Evolutionary conservation across 176 grass and related monocot species (phyloP).

Genomic region (Oryza australiensis): DNA sequence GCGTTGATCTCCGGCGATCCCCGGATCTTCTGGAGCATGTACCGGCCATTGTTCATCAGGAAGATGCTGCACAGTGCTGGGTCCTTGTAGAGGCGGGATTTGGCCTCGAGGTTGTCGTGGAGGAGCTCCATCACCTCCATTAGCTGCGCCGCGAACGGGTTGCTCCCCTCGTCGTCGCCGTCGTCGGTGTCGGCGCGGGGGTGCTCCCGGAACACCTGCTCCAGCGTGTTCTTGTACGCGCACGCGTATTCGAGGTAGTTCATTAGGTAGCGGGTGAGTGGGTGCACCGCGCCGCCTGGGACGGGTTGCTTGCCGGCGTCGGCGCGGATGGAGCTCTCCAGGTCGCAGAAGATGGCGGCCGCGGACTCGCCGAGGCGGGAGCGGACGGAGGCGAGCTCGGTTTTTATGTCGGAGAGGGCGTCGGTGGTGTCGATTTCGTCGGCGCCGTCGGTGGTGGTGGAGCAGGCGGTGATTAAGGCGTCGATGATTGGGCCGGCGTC

Average conservation of each 20-base stretch:
- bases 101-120: constrained; percentile 60
- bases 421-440: not conserved
- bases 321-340: constrained; percentile 84
- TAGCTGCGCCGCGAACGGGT: constrained; percentile 66
- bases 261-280: constrained; percentile 81
- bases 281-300: constrained; percentile 77
- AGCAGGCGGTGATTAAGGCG: constrained; percentile 17
- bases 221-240: constrained; percentile 81
- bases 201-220: constrained; percentile 80
- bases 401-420: constrained; percentile 41
- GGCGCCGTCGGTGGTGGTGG: not conserved
- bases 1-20: constrained; percentile 69
- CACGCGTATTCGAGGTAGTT: constrained; percentile 89
- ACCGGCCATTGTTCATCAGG: constrained; percentile 93
- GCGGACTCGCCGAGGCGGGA: constrained; percentile 69
- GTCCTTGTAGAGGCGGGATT: constrained; percentile 79
- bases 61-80: constrained; percentile 59
- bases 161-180: constrained; percentile 16
- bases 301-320: constrained; percentile 60
- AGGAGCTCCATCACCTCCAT: constrained; percentile 86
- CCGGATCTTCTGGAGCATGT: constrained; percentile 86
- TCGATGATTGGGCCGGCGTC: constrained; percentile 52
- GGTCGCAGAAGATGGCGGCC: constrained; percentile 77
- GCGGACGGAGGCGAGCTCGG: constrained; percentile 49
- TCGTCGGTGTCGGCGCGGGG: constrained; percentile 24